Base-by-base conservation (phyloP, 1,284 basidiomycete genomes). In the Irpex sp. region DNA sequence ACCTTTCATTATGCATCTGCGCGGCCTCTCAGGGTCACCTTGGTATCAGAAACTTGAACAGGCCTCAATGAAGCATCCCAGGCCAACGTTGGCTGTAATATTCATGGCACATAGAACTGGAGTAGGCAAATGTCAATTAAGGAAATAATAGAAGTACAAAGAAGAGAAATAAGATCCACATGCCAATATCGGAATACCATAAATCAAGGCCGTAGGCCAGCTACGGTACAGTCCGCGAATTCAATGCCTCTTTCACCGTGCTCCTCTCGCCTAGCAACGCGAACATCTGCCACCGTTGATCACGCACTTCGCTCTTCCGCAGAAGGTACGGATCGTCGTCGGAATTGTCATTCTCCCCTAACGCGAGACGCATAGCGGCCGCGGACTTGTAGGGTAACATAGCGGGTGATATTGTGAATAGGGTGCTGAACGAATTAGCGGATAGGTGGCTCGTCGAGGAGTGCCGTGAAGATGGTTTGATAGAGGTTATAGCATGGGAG, bases 341-440 rank as follows among this genome's bases (percentile, higher is more conserved):
- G 58, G 69, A 77, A 65, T 65, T 78, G 70, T 85, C 84, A 47
- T 79, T 78, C 33, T 86, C 85, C 18, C 85, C 85, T 18, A 84
- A 72, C 1, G 84, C 80, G 39, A 90, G 78, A 14, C 83, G 83
- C 80, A 85, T 84, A 7, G 88, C 90, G 14, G 87, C 83, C 5
- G 90, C 90, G 21, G 87, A 89, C 61, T 81, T 81, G 67, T 89
- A 88, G 2, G 91, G 91, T 14, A 92, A 77, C 48, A 87, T 82
- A n/a, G 87, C 82, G 28, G 90, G 90, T 5, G 88, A 83, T 12
- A 93, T 71, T 0, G 88, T 90, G 73, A 93, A 88, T 19, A 92
- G 77, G 0, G 88, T 84, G 72, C 89, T 84, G 64, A 92, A 89
- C 7, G 90, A 84, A 4, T 86, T 80, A 2, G 82, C 77, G 1